Evolutionary conservation across 495 filamentous ascomycete genomes (phyloP), one percentile per base, ranked within the genome.

Genomic region (Xanthoparmelia taractica): DNA sequence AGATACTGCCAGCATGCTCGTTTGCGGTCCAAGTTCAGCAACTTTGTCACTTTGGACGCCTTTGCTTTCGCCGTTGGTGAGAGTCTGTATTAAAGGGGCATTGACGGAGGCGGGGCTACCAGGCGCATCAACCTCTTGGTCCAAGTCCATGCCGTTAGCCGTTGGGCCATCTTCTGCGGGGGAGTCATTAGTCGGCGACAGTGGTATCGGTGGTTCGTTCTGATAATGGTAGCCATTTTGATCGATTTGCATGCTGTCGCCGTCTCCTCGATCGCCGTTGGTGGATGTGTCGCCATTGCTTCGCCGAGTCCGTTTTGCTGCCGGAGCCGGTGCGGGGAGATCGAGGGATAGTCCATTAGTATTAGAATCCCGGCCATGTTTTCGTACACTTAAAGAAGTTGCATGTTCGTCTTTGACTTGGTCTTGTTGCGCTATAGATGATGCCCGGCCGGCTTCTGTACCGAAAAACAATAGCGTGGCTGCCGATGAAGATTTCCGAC

Each of bases 11-110:
- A 92, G 75, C 64, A 89, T 82, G 64, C 79, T 81, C 63, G 88
- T 90, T 71, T 85, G 77, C 61, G 81, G 78, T 58, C 80, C 80
- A 64, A 92, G 80, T 40, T 85, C 80, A 56, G 75, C 71, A 63
- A 83, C 79, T 64, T 83, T 84, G 70, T 91, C 88, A 67, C 86
- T 80, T 75, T 91, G 88, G 57, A 88, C 87, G 72, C 85, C 87
- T 68, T 85, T 78, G 69, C 87, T 88, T 65, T 81, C 79, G 58
- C 88, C 87, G 63, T 80, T 84, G 52, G 83, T 86, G 72, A 84
- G 74, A 20, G 78, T 79, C 37, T 83, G 79, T 37, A 82, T 84
- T 59, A 76, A 72, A 31, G 58, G 58, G 4, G 29, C 18, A 34
- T 59, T 58, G 12, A 58, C 61, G 55, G 74, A 78, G 61, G 84